Percentiles rank a stretch among this genome's conserved stretches.
These are phyloP conservation scores for Pelargonium citronellum DNA, from an alignment of 441 rosid genomes.

Conservation along the genomic window DNA sequence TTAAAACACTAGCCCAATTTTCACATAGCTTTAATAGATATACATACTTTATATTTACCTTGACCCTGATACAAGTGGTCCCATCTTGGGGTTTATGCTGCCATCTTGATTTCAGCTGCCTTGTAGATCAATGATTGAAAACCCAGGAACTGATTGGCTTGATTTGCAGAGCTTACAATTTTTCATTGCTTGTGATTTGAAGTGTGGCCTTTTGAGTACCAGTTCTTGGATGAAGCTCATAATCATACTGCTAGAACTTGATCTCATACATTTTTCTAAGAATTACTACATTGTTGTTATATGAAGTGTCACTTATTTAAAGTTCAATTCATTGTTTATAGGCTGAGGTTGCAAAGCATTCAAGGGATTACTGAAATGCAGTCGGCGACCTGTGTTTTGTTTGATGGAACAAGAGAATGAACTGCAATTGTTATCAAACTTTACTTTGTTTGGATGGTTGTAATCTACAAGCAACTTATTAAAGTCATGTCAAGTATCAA, in stretches of 20 bases:
- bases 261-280: neutral
- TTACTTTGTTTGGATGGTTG: neutral
- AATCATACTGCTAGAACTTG: neutral
- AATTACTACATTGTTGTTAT: neutral
- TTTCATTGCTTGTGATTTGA: neutral
- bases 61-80: neutral
- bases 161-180: neutral
- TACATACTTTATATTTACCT: neutral
- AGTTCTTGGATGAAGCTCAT: neutral
- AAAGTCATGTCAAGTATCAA: no score
- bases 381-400: neutral
- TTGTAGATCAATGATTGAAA: neutral
- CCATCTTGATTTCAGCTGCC: neutral
- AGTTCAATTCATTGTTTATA: neutral
- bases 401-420: neutral
- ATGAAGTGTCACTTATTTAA: neutral
- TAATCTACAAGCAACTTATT: no score
- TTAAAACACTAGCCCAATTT: no score
- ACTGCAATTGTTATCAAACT: neutral
- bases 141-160: neutral
- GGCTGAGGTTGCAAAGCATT: slow-evolving; percentile 7
- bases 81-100: neutral
- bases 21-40: no score
- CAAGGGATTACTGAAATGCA: neutral
- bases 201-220: neutral